Base-by-base conservation (phyloP, 495 filamentous ascomycete species). In the Annulohypoxylon nitens region DNA sequence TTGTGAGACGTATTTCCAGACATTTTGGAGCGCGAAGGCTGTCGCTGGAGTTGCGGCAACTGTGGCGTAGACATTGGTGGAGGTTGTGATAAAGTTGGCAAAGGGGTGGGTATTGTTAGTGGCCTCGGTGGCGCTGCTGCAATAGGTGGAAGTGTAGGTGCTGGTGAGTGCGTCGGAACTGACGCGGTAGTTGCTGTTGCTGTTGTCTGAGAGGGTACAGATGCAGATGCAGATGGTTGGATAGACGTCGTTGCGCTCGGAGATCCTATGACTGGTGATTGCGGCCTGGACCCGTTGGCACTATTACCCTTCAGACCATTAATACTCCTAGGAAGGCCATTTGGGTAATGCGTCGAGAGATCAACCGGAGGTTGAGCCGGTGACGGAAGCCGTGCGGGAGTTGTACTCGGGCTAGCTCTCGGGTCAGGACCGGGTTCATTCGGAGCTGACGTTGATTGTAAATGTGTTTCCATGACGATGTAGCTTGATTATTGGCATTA, bases 321-420 rank as follows among this genome's bases (percentile, higher is more conserved):
- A 14, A 75, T 75, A 23, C 62, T 75, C 11, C 72, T 64, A 25
- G 72, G 72, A 45, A 71, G 72, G 16, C 72, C 67, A 34, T 75
- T 75, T 4, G 72, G 53, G 14, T 75, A 75, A 23, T 75, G 64
- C 0, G 67, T 67, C 23, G 20, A 59, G 10, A 37, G 53, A 36
- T 75, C 57, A 0, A 39, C 39, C 18, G 37, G 43, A 30, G 63
- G 43, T 20, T 67, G 58, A 47, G 12, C 54, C 16, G 70, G 64
- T 6, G 70, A 65, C 8, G 45, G 54, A 16, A 61, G n/a, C 33
- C 36, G 50, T 47, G 43, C 25, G 16, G 71, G 39, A 7, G 45
- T 53, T 14, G 20, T 23, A 48, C 50, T 64, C 50, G 30, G 53
- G 1, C 53, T 16, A n/a, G 10, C 20, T 57, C 33, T 12, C 4